Conservation (phyloP, 768 basidiomycete species). For the Coprinellus aureogranulatus region DNA sequence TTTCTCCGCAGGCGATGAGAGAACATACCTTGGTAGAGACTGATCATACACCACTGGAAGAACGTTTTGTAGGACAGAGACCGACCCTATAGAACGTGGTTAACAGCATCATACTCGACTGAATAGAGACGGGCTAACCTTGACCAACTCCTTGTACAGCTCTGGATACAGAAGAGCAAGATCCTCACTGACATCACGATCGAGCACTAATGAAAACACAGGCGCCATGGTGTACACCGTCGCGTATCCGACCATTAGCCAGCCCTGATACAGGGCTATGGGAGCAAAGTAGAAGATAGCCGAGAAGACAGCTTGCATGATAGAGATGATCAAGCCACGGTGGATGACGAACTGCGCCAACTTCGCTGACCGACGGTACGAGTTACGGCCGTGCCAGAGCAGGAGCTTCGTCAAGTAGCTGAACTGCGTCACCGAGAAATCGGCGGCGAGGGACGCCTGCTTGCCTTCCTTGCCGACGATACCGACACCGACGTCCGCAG, state of each 20-base stretch:
- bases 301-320: conserved; percentile 97
- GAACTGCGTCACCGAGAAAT: conserved; percentile 98
- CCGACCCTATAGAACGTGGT: conserved; percentile 61
- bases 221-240: conserved; percentile 98
- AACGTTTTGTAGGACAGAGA: conserved; percentile 96
- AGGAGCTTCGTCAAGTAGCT: conserved; percentile 87
- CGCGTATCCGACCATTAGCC: conserved; percentile 96
- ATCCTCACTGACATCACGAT: conserved; percentile 94
- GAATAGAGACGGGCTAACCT: conserved; percentile 60
- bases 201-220: conserved; percentile 94
- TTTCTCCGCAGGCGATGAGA: neutral
- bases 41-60: conserved; percentile 97
- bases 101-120: neutral
- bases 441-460: conserved; percentile 98
- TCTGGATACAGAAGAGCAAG: conserved; percentile 94
- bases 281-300: conserved; percentile 93
- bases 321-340: conserved; percentile 91
- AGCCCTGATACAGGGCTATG: conserved; percentile 96
- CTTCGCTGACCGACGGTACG: conserved; percentile 94
- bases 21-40: conserved; percentile 85
- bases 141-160: conserved; percentile 95
- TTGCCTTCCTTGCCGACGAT: conserved; percentile 93
- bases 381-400: conserved; percentile 95
- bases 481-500: conserved; percentile 97
- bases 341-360: conserved; percentile 99